Evolutionary conservation across 2,329 filamentous ascomycete species (phyloP), one percentile per base, ranked within the genome.

Genomic region (Arthrinium puccinioides): DNA sequence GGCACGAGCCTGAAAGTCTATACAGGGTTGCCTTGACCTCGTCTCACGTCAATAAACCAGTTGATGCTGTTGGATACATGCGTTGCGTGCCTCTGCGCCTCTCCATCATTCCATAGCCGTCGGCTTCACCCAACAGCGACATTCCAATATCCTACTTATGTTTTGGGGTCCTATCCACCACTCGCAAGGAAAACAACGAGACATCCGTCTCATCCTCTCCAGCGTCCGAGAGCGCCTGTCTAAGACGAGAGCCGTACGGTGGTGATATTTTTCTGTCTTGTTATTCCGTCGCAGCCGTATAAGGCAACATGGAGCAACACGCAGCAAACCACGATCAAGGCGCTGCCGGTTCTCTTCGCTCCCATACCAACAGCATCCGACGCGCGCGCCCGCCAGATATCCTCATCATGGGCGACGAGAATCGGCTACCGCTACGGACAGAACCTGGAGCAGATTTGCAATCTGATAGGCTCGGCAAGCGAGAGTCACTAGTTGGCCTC

Each of bases 401-500:
- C 21, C 47, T 53, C 9, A 38, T 53, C 16, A 41, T 47, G 18
- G 53, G 46, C 38, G 52, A 61, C 43, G 60, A 62, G 39, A 58
- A 58, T 32, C 60, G 64, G 20, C 47, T 67, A 5, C 63, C 69
- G 10, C 44, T 72, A 39, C 66, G 67, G 25, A 45, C 33, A 29
- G 24, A 38, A 15, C 24, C 11, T 24, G 6, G 16, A 25, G 10
- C 23, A n/a, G 11, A 11, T 5, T 13, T 24, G 13, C 29, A 29
- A 11, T 14, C 55, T 7, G 62, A 63, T 32, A 72, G 63, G 46
- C 47, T 64, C 18, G 53, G 51, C 38, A 67, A 61, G 50, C 61
- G 72, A 43, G 72, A 75, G 42, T 76, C 73, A 13, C 69, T 63
- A 40, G 49, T 76, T 35, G 72, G 68, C 4, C 51, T 77, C 33